These are phyloP conservation scores for Phialophora macrospora DNA, from an alignment of 2,329 filamentous ascomycete genomes.

Conservation along the genomic window DNA sequence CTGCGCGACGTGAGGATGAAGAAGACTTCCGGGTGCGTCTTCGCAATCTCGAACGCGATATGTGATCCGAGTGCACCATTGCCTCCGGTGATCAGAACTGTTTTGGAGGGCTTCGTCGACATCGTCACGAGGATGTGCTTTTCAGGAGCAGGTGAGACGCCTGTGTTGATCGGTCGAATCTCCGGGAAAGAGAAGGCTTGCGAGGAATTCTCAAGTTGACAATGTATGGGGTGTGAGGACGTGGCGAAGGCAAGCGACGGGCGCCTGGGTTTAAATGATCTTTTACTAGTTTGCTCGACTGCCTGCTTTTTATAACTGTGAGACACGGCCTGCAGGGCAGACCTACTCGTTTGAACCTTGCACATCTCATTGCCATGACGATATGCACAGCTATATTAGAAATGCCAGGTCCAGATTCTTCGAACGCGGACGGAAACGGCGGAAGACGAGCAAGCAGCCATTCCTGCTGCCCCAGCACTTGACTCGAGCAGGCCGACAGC, in stretches of 20 bases:
- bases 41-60: constrained; percentile 16
- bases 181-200: background rate
- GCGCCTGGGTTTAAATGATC: background rate
- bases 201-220: background rate
- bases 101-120: constrained; percentile 13
- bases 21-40: constrained; percentile 18
- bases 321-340: background rate
- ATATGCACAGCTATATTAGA: background rate
- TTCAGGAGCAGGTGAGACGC: background rate
- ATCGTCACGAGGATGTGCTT: background rate
- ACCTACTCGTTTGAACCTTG: background rate
- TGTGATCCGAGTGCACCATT: constrained; percentile 15
- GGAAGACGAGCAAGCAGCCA: background rate
- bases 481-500: background rate
- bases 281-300: background rate
- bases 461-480: background rate
- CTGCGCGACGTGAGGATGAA: constrained; percentile 17
- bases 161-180: background rate
- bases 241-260: background rate
- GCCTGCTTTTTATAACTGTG: background rate
- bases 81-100: constrained; percentile 17
- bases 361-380: background rate
- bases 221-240: background rate
- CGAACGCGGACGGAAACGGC: background rate
- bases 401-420: background rate